A percentile compares a stretch with the other conserved stretches of the same genome.
Evolutionary conservation across 2,329 filamentous ascomycete species (phyloP).

Genomic region (Stenocarpella maydis): DNA sequence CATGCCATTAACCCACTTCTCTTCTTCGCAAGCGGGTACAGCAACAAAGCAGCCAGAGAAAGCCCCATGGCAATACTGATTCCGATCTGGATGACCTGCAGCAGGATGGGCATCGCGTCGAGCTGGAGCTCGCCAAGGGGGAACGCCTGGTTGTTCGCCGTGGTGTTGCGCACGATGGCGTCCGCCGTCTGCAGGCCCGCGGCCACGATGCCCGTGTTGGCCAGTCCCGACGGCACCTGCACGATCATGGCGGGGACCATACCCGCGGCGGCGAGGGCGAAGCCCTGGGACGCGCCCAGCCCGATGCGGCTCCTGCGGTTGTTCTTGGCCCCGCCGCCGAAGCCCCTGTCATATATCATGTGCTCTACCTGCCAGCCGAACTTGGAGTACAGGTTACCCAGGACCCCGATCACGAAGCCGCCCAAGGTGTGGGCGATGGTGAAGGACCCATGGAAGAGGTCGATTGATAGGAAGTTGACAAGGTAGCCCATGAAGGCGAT

Average conservation of each 20-base stretch:
- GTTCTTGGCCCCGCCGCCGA: background rate
- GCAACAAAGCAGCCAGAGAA: background rate
- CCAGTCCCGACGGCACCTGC: constrained; percentile 4
- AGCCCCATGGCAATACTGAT: constrained; percentile 22
- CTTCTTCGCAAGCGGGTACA: constrained; percentile 13
- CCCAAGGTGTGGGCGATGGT: constrained; percentile 2
- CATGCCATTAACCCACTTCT: constrained; percentile 14
- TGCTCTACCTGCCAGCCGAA: constrained; percentile 15
- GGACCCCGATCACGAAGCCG: constrained; percentile 9
- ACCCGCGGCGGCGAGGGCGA: constrained; percentile 8
- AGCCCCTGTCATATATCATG: background rate
- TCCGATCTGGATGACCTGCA: constrained; percentile 20
- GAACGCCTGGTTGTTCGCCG: constrained; percentile 13
- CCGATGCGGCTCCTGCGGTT: constrained; percentile 12
- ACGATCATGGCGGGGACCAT: constrained; percentile 21
- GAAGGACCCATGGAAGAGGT: constrained; percentile 16
- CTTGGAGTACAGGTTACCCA: constrained; percentile 15
- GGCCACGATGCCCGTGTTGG: constrained; percentile 17
- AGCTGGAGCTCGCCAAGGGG: constrained; percentile 14
- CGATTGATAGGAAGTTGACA: constrained; percentile 14
- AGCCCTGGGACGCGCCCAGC: constrained; percentile 4
- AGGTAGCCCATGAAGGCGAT: constrained; percentile 20
- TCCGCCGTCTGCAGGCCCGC: constrained; percentile 14
- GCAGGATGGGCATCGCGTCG: constrained; percentile 15
- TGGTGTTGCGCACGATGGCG: constrained; percentile 19